Percentiles rank a stretch among this genome's conserved stretches.
Conservation (phyloP, 805 yeast species). For the Maudiozyma turicensis region DNA sequence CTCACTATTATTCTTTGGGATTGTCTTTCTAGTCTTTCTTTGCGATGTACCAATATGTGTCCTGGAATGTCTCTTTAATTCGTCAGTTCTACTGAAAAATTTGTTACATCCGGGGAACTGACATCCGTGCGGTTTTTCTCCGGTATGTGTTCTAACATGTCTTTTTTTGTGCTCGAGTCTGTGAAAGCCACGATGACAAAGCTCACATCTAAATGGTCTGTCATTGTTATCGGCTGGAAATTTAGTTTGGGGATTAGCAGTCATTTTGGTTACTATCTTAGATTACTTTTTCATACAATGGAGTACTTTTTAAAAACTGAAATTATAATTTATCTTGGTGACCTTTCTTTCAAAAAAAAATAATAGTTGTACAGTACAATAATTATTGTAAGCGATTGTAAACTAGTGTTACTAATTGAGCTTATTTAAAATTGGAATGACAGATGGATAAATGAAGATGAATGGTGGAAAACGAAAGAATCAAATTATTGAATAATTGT, state of each 20-base stretch:
- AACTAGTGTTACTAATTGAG: neutral
- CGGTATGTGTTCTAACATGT: conserved; percentile 72
- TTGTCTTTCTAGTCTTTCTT: conserved; percentile 5
- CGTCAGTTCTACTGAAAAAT: conserved; percentile 62
- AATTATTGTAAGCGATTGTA: neutral
- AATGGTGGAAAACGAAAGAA: too few relatives aligned
- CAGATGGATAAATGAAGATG: too few relatives aligned
- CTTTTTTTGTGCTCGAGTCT: conserved; percentile 71
- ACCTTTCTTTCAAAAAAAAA: neutral
- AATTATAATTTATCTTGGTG: neutral
- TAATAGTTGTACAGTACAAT: neutral
- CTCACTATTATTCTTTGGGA: neutral
- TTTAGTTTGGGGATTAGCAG: neutral
- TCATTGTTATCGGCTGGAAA: conserved; percentile 16
- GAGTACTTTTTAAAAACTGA: neutral
- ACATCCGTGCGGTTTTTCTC: conserved; percentile 75
- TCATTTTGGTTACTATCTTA: neutral
- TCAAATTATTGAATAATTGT: too few relatives aligned
- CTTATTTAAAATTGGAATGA: neutral
- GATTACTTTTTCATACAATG: neutral
- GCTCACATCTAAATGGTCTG: conserved; percentile 66
- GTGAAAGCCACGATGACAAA: conserved; percentile 67
- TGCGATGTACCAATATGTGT: conserved; percentile 40
- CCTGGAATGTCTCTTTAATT: conserved; percentile 61
- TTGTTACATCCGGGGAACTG: conserved; percentile 62